Percentiles rank a stretch among this genome's conserved stretches.
Evolutionary conservation across 2,329 filamentous ascomycete species (phyloP).

Genomic region (Didymella pinodella): DNA sequence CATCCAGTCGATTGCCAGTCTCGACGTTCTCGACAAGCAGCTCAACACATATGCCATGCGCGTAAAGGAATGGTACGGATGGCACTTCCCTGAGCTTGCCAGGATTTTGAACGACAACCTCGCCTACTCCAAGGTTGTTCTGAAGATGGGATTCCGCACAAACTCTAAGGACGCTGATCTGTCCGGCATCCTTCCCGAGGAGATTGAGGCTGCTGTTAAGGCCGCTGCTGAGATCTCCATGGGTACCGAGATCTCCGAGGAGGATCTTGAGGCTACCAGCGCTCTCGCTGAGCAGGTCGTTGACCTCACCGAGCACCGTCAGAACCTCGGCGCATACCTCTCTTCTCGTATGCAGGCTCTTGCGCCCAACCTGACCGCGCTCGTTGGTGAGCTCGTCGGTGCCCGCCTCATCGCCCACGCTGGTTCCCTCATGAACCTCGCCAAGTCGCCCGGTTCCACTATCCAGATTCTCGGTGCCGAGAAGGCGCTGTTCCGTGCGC

Average conservation of each 20-base stretch:
- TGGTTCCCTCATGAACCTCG: conserved; percentile 91
- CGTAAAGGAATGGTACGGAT: conserved; percentile 99
- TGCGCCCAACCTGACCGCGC: conserved; percentile 90
- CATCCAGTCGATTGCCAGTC: conserved; percentile 86
- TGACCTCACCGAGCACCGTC: conserved; percentile 80
- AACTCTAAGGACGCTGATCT: conserved; percentile 80
- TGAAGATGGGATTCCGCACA: conserved; percentile 87
- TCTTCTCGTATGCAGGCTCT: conserved; percentile 95
- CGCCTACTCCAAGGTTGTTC: conserved; percentile 81
- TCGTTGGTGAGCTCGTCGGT: conserved; percentile 92
- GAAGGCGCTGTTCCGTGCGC: conserved; percentile 96
- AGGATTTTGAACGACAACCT: conserved; percentile 88
- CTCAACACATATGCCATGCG: conserved; percentile 99
- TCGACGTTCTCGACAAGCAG: conserved; percentile 98
- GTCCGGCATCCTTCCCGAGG: conserved; percentile 83
- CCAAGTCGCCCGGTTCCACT: conserved; percentile 93
- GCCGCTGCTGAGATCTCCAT: conserved; percentile 95
- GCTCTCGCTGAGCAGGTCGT: conserved; percentile 93
- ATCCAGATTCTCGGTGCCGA: conserved; percentile 98
- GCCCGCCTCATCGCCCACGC: conserved; percentile 94
- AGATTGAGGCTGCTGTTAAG: conserved; percentile 92
- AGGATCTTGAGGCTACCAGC: conserved; percentile 93
- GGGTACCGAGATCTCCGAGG: conserved; percentile 94
- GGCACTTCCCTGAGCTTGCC: conserved; percentile 98
- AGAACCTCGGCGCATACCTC: conserved; percentile 87